Percentiles rank a stretch among this genome's conserved stretches.
phyloP scores from a whole-genome alignment of 495 filamentous ascomycete genomes.

The Emericellopsis terricola region DNA sequence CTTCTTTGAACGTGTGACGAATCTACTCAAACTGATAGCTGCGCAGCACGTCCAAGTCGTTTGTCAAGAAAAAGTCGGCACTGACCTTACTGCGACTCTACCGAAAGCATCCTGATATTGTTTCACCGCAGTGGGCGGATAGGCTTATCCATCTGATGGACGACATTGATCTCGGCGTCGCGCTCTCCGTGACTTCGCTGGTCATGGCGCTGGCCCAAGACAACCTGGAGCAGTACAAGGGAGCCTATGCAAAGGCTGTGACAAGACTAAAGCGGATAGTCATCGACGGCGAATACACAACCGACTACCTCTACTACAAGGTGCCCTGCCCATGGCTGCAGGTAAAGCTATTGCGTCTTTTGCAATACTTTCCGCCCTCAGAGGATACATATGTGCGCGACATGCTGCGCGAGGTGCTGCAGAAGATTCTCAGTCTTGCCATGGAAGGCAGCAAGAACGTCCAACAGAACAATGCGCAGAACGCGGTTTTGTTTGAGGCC shows the following conservation, averaged over 20 bases:
- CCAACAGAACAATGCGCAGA: conserved; percentile 98
- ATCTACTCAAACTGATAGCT: not conserved
- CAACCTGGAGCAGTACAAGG: conserved; percentile 81
- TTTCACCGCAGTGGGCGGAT: conserved; percentile 93
- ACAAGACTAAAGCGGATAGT: conserved; percentile 73
- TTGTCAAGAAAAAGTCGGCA: conserved; percentile 98
- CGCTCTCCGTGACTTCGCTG: conserved; percentile 86
- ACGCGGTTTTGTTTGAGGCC: conserved; percentile 94
- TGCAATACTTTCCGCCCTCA: conserved; percentile 95
- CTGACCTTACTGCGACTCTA: conserved; percentile 90
- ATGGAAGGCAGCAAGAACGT: conserved; percentile 95
- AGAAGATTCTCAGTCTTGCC: conserved; percentile 76
- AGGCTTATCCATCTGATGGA: conserved; percentile 98
- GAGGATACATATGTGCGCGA: conserved; percentile 85
- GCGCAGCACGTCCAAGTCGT: conserved; percentile 76
- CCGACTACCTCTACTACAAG: conserved; percentile 95
- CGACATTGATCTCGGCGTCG: conserved; percentile 85
- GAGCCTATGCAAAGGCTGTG: conserved; percentile 84
- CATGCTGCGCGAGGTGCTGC: conserved; percentile 80
- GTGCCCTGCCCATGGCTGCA: conserved; percentile 98
- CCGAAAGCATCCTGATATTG: conserved; percentile 81
- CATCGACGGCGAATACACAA: conserved; percentile 69
- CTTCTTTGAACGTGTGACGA: too few relatives aligned
- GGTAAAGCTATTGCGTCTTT: conserved; percentile 73
- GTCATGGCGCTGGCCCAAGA: conserved; percentile 94